These are phyloP conservation scores for Byssothecium circinans DNA, from an alignment of 2,329 filamentous ascomycete species.

Conservation along the genomic window DNA sequence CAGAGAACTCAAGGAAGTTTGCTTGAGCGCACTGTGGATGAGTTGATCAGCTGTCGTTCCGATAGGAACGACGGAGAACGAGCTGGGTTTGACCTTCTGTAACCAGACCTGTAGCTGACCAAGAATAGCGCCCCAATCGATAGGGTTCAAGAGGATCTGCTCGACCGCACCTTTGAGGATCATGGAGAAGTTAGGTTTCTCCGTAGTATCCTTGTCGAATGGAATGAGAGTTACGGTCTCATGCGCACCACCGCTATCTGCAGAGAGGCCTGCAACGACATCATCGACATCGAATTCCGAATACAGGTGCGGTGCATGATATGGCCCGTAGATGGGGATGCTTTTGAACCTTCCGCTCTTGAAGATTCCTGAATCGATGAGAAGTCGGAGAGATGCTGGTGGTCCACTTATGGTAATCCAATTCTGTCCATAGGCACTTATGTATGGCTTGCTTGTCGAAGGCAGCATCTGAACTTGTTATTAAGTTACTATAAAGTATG, in stretches of 20 bases:
- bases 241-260: background rate
- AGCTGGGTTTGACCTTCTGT: background rate
- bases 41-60: conserved; percentile 1
- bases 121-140: conserved; percentile 4
- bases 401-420: background rate
- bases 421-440: conserved; percentile 10
- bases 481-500: background rate
- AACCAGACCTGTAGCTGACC: background rate
- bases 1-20: background rate
- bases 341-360: background rate
- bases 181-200: background rate
- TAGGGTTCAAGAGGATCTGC: background rate
- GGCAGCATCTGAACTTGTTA: conserved; percentile 4
- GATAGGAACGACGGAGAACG: conserved; percentile 3
- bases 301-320: conserved; percentile 57
- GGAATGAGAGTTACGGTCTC: background rate
- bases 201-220: background rate
- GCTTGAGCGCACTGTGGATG: background rate
- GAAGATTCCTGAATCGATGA: conserved; percentile 4
- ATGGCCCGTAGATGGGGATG: conserved; percentile 55
- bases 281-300: conserved; percentile 49
- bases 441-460: conserved; percentile 41
- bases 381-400: background rate
- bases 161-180: background rate
- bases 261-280: conserved; percentile 27